Evolutionary conservation across 208 protist species (phyloP), one percentile per base, ranked within the genome.

Genomic region (Wallacemonas rigidus): DNA sequence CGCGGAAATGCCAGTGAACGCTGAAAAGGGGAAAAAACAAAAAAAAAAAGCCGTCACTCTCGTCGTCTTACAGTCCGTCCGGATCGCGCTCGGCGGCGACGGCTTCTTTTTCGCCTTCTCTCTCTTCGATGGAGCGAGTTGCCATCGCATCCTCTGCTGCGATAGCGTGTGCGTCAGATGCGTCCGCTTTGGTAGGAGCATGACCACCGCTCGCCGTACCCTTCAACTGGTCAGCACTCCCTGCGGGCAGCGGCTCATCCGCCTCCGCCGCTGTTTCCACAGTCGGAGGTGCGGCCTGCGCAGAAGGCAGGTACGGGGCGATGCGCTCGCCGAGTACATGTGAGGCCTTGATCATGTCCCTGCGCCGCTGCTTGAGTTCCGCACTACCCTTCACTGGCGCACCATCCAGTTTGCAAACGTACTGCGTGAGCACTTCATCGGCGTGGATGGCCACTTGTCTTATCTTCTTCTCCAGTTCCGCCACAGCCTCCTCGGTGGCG

Each of bases 371-470:
- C 77, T 81, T 85, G 41, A 93, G 73, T 36, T 69, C 71, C 7
- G 69, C 53, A 3, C 74, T 75, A 11, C 80, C 72, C 2, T 79
- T 71, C 9, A 92, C 87, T 14, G 90, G 90, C 11, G 81, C 74
- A 4, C 83, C 71, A 64, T 92, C 85, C 1, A 95, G 65, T 47
- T 81, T 76, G 12, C 78, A 76, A 11, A 95, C 77, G 57, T 82
- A 89, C 69, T 90, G 85, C 47, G 90, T 92, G 35, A 95, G 83
- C 9, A 91, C 74, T 76, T 95, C 90, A 75, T 92, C 87, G 11
- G 85, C 82, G 51, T 85, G 71, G 17, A 83, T 54, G 2, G 81
- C 83, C 9, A 77, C 72, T n/a, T 55, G 65, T 17, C 79, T 41
- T 55, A 90, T 64, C 38, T 64, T 63, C 11, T 54, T 51, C n/a